A percentile compares a stretch with the other conserved stretches of the same genome.
phyloP scores from a whole-genome alignment of 805 yeast species.

The Wickerhamomyces kurtzmanii region DNA sequence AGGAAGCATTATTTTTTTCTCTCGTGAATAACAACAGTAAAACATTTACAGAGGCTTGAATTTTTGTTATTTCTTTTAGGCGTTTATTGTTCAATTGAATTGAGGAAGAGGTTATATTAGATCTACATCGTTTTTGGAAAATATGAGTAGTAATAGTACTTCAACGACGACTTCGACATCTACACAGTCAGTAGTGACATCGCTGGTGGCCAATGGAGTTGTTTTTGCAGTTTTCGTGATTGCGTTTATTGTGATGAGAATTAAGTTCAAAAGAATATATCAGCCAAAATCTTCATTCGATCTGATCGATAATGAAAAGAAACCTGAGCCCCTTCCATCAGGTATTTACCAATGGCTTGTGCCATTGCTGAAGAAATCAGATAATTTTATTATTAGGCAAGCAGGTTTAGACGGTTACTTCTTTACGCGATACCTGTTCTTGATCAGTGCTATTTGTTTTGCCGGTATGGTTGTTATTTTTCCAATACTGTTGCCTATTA shows the following conservation, averaged over 20 bases:
- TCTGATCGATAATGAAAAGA: conserved; percentile 46
- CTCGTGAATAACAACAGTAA: no score
- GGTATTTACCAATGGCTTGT: conserved; percentile 66
- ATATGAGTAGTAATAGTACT: no score
- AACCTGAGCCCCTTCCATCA: conserved; percentile 64
- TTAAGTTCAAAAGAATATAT: conserved; percentile 62
- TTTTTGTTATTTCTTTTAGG: no score
- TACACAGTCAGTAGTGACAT: conserved; percentile 64
- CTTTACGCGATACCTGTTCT: conserved; percentile 66
- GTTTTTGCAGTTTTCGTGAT: conserved; percentile 53
- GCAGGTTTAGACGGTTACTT: conserved; percentile 94
- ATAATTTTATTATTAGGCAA: conserved; percentile 69
- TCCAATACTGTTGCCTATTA: conserved; percentile 75
- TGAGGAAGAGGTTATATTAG: no score
- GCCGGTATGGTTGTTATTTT: conserved; percentile 45
- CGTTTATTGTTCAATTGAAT: no score
- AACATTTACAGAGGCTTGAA: no score
- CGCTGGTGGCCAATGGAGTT: conserved; percentile 59
- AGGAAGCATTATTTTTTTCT: no score
- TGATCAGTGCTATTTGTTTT: conserved; percentile 43
- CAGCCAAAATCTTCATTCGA: conserved; percentile 70
- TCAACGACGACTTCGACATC: conserved; percentile 32
- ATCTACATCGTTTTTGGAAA: no score
- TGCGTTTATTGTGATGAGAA: conserved; percentile 56
- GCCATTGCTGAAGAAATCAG: conserved; percentile 56